Evolutionary conservation across 768 basidiomycete genomes (phyloP), one percentile per base, ranked within the genome.

Genomic region (Suillus fuscotomentosus): DNA sequence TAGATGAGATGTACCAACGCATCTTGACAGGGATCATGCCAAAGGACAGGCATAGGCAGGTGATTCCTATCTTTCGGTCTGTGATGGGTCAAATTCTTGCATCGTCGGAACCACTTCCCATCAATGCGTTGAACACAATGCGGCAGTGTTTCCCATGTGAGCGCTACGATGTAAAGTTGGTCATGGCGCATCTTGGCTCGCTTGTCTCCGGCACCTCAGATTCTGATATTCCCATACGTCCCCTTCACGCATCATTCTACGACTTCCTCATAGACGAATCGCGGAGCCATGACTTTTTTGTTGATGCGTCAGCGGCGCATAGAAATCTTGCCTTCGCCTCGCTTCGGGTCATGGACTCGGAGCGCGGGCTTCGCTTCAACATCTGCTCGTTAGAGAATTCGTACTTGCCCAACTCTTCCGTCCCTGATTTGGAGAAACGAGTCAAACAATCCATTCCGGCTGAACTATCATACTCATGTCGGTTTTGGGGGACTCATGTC

Each of bases 181-280:
- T 27, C 27, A 27, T 27, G 27, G 27, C 3, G 27, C 27, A 27
- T 27, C 27, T 27, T 27, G 27, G 27, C 27, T 27, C 27, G 27
- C 27, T 27, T 27, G 27, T 27, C 3, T 27, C 27, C 27, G 27
- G 65, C 22, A 51, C n/a, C 4, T 3, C 34, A 3, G 56, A 45
- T 17, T 24, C 3, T 5, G 20, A 36, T 13, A 63, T n/a, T 3
- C 60, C 66, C 7, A 63, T 72, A 36, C 62, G 55, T 8, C 63
- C 68, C 24, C 64, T 74, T 5, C 75, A 76, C 41, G 51, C 70
- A 2, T 76, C 75, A 0, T 73, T 76, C 65, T 59, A 57, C 11
- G 75, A 76, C 41, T 76, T 71, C 60, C 66, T 74, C 20, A 60
- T 36, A 1, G 60, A 70, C 53, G 0, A 43, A 39, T 34, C 36